Evolutionary conservation across 2,329 filamentous ascomycete genomes (phyloP).

Genomic region (Ceratocystiopsis minuta): DNA sequence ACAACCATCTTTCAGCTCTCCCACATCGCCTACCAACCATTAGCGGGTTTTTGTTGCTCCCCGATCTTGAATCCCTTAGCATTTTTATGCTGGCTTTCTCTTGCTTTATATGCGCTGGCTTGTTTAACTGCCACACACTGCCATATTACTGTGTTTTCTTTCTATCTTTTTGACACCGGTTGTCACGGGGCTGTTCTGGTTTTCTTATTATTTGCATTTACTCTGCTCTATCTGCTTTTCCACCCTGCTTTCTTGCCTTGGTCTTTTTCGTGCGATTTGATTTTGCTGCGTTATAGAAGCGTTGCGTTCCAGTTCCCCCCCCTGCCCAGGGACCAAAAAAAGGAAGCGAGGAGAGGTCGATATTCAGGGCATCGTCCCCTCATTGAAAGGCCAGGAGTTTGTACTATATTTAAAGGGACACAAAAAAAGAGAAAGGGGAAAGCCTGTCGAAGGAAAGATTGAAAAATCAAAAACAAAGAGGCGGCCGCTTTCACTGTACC

Average conservation of each 20-base stretch:
- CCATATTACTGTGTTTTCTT: slow-evolving; percentile 1
- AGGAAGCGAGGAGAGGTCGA: too few relatives aligned
- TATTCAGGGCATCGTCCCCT: too few relatives aligned
- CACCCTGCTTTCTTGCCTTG: not conserved
- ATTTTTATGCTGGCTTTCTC: not conserved
- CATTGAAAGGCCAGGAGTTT: too few relatives aligned
- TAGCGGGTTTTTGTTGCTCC: too few relatives aligned
- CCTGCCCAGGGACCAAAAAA: too few relatives aligned
- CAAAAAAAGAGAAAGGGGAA: too few relatives aligned
- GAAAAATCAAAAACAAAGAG: too few relatives aligned
- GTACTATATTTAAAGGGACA: too few relatives aligned
- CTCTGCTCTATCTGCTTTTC: too few relatives aligned
- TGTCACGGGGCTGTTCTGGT: not conserved
- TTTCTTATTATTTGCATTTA: not conserved
- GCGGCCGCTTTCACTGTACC: too few relatives aligned
- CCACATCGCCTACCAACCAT: slow-evolving; percentile 21
- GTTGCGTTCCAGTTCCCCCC: too few relatives aligned
- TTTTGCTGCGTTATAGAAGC: not conserved
- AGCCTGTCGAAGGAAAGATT: too few relatives aligned
- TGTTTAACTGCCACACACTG: not conserved
- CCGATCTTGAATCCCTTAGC: slow-evolving; percentile 6
- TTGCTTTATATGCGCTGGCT: not conserved
- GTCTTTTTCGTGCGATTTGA: not conserved
- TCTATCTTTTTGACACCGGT: slow-evolving; percentile 1
- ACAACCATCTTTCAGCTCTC: slow-evolving; percentile 11